These are phyloP conservation scores for Cutaneotrichosporon cavernicola DNA, from an alignment of 1,284 basidiomycete species.

Conservation along the genomic window DNA sequence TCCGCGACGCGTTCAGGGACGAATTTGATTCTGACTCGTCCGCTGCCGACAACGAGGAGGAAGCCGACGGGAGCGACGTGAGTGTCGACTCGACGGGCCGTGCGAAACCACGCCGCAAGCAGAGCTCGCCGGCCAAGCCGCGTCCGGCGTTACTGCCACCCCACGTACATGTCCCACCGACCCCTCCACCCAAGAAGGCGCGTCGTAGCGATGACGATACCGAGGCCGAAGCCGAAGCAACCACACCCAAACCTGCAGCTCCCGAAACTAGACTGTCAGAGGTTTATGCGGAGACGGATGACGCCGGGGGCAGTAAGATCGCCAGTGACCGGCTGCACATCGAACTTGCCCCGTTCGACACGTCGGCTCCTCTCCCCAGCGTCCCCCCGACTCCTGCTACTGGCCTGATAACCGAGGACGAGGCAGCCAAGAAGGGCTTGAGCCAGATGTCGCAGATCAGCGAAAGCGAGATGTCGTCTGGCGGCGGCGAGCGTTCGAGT, in stretches of 20 bases:
- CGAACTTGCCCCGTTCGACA: slow-evolving; percentile 52
- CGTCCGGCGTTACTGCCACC: not conserved
- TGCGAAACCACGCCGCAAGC: slow-evolving; percentile 26
- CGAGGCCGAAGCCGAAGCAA: not conserved
- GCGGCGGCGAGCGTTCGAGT: slow-evolving; percentile 66
- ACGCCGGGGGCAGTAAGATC: not conserved
- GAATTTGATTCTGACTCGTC: slow-evolving; percentile 71
- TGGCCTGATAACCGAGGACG: slow-evolving; percentile 37
- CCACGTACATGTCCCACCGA: not conserved
- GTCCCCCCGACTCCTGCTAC: slow-evolving; percentile 33
- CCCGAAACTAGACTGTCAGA: not conserved
- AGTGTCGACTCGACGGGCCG: slow-evolving; percentile 38
- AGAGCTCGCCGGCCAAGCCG: slow-evolving; percentile 18
- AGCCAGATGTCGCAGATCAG: slow-evolving; percentile 49
- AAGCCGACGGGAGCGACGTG: slow-evolving; percentile 34
- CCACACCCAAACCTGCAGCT: not conserved
- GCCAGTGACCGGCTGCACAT: slow-evolving; percentile 46
- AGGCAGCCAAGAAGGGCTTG: slow-evolving; percentile 22
- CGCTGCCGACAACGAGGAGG: slow-evolving; percentile 77
- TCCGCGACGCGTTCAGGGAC: slow-evolving; percentile 88
- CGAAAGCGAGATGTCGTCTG: slow-evolving; percentile 54
- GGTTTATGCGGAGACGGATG: not conserved
- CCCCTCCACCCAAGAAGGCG: slow-evolving; percentile 4
- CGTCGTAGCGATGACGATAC: not conserved
- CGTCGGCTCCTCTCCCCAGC: slow-evolving; percentile 50